phyloP scores from a whole-genome alignment of 2,329 filamentous ascomycete genomes.

The Trichophyton schoenleinii region DNA sequence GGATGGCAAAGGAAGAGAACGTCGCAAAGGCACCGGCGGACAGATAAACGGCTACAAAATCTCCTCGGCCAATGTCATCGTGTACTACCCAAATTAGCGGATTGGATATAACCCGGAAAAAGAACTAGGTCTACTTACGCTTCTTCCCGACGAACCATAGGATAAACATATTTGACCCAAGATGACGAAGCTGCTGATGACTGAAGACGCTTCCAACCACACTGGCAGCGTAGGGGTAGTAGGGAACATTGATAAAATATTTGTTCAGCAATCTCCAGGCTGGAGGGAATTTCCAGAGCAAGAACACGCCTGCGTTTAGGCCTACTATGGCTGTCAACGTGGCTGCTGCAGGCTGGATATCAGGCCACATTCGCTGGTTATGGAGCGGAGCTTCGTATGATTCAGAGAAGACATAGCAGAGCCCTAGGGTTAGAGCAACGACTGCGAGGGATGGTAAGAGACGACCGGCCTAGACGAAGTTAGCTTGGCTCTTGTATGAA shows the following conservation, averaged over 20 bases:
- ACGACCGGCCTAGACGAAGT: conserved; percentile 26
- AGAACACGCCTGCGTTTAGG: conserved; percentile 39
- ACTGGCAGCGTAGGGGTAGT: conserved; percentile 41
- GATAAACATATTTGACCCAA: conserved; percentile 42
- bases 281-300: conserved; percentile 42
- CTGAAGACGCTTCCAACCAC: conserved; percentile 45
- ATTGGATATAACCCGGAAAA: background rate
- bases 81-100: conserved; percentile 28
- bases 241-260: conserved; percentile 42
- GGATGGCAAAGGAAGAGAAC: conserved; percentile 33
- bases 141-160: conserved; percentile 43
- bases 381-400: conserved; percentile 38
- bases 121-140: conserved; percentile 28
- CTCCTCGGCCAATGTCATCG: conserved; percentile 44
- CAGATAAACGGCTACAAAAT: conserved; percentile 43
- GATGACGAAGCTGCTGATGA: conserved; percentile 43
- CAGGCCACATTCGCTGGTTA: conserved; percentile 38
- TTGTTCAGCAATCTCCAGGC: conserved; percentile 45
- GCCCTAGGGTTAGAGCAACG: conserved; percentile 26
- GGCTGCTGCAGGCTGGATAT: conserved; percentile 39
- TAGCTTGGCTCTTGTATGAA: background rate
- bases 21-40: conserved; percentile 37
- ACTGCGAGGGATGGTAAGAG: conserved; percentile 36
- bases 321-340: conserved; percentile 40
- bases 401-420: conserved; percentile 35